Evolutionary conservation across 306 rosid species (phyloP).

Genomic region (Trichosanthes cucumerina): DNA sequence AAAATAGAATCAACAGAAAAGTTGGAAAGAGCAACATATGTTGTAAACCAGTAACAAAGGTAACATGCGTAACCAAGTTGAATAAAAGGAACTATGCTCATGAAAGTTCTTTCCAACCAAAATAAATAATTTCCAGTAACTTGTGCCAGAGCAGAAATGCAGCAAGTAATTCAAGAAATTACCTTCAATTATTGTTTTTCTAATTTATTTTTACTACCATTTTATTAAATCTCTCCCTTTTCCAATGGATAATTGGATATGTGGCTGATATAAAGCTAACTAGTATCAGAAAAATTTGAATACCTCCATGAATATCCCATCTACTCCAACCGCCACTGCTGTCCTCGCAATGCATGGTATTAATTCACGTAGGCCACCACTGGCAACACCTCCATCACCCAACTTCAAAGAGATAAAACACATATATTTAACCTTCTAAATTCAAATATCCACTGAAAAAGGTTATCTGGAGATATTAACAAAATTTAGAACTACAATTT

Average conservation of each 20-base stretch:
- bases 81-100: not conserved
- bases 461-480: not conserved
- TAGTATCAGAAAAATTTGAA: constrained; percentile 3
- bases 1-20: not conserved
- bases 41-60: not conserved
- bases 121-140: not conserved
- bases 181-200: not conserved
- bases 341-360: constrained; percentile 97
- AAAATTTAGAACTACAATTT: not conserved
- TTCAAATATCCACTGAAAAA: too few species aligned
- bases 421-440: too few species aligned
- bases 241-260: not conserved
- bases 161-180: not conserved
- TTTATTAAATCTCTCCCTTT: not conserved
- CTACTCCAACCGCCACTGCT: constrained; percentile 93
- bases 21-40: not conserved
- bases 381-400: constrained; percentile 98
- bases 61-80: not conserved
- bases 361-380: constrained; percentile 95
- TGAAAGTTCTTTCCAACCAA: not conserved
- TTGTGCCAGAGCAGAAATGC: not conserved
- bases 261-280: not conserved
- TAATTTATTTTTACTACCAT: not conserved
- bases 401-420: constrained; percentile 48
- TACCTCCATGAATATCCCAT: constrained; percentile 99